Evolutionary conservation across 106 monocot genomes (phyloP).

Genomic region (Phalaenopsis equestris): DNA sequence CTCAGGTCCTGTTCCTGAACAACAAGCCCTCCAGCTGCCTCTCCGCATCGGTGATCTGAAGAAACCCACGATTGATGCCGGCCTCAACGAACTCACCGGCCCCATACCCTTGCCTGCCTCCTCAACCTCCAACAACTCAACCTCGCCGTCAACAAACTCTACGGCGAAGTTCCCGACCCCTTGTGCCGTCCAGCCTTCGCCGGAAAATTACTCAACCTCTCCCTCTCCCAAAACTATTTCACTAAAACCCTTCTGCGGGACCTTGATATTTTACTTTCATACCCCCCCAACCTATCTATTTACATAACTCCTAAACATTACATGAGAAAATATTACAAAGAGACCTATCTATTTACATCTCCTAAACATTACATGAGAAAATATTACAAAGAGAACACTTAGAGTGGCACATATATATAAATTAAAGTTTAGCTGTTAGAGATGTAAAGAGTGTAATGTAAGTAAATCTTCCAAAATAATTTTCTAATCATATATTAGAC

Average conservation of each 20-base stretch:
- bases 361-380: too few relatives aligned
- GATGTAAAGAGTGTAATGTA: too few relatives aligned
- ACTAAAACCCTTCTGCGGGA: constrained; percentile 26
- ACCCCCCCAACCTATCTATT: too few relatives aligned
- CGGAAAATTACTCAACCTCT: constrained; percentile 30
- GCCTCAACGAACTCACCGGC: constrained; percentile 35
- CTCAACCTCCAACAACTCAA: constrained; percentile 37
- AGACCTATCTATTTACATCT: too few relatives aligned
- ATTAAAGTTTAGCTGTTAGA: too few relatives aligned
- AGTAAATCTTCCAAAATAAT: too few relatives aligned
- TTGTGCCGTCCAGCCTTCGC: constrained; percentile 21
- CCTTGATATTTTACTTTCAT: constrained; percentile 3
- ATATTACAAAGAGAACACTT: too few relatives aligned
- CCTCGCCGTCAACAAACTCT: constrained; percentile 37
- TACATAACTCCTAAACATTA: too few relatives aligned
- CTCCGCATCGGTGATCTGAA: constrained; percentile 31
- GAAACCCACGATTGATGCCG: constrained; percentile 41
- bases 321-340: too few relatives aligned
- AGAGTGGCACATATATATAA: too few relatives aligned
- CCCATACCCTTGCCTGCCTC: constrained; percentile 43
- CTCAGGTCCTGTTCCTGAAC: too few relatives aligned
- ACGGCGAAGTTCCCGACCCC: constrained; percentile 32
- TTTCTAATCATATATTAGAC: too few relatives aligned
- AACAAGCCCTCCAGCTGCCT: constrained; percentile 29
- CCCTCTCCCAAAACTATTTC: constrained; percentile 54